These are phyloP conservation scores for Neurospora sp. DNA, from an alignment of 2,329 filamentous ascomycete species.

Conservation along the genomic window DNA sequence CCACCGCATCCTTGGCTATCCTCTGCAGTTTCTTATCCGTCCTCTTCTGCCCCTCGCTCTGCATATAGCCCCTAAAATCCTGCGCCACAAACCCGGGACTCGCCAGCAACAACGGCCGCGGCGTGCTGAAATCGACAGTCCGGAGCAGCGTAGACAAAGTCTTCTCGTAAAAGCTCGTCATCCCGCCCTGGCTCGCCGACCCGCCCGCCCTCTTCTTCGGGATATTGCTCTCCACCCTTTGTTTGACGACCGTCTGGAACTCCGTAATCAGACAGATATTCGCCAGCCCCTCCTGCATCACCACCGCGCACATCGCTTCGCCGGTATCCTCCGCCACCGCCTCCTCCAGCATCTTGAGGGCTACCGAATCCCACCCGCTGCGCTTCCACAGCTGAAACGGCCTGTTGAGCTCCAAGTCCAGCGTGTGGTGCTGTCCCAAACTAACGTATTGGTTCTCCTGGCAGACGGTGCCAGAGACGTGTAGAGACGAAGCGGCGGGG, in stretches of 20 bases:
- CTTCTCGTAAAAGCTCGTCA: conserved; percentile 70
- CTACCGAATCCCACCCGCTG: conserved; percentile 83
- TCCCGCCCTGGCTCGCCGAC: conserved; percentile 58
- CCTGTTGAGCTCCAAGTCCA: conserved; percentile 77
- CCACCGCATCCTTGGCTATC: conserved; percentile 52
- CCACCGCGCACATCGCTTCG: conserved; percentile 77
- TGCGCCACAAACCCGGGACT: conserved; percentile 81
- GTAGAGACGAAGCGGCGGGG: conserved; percentile 42
- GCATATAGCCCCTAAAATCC: conserved; percentile 67
- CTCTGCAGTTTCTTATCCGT: conserved; percentile 60
- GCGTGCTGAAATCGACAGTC: conserved; percentile 63
- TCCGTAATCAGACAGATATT: conserved; percentile 78
- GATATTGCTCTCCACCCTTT: conserved; percentile 56
- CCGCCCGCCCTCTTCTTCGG: conserved; percentile 58
- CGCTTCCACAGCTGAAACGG: conserved; percentile 84
- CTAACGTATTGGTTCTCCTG: conserved; percentile 43
- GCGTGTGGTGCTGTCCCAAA: conserved; percentile 48
- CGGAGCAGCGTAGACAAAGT: conserved; percentile 66
- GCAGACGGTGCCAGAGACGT: conserved; percentile 45
- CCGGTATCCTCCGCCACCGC: conserved; percentile 69
- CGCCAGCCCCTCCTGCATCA: conserved; percentile 83
- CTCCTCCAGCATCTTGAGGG: conserved; percentile 66
- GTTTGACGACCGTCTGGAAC: conserved; percentile 66
- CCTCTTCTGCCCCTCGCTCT: conserved; percentile 46
- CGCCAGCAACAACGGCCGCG: conserved; percentile 70